A percentile compares a stretch with the other conserved stretches of the same genome.
phyloP scores from a whole-genome alignment of 345 rosid species.

The Isatis tinctoria region DNA sequence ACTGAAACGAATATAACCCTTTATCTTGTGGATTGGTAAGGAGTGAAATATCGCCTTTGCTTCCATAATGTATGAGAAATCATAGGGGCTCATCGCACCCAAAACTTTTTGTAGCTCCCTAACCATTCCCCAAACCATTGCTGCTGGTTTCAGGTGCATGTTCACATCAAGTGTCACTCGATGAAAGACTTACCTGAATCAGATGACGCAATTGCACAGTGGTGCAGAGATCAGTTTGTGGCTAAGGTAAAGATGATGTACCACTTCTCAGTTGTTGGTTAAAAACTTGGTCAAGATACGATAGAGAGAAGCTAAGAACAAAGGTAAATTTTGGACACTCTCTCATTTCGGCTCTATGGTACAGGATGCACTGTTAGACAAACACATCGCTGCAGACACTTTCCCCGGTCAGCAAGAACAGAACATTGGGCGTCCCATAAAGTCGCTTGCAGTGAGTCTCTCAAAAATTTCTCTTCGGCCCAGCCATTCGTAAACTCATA shows the following conservation, averaged over 20 bases:
- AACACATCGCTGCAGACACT: conserved; percentile 56
- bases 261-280: not conserved
- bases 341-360: not conserved
- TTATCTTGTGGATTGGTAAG: not conserved
- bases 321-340: not conserved
- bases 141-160: conserved; percentile 59
- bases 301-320: not conserved
- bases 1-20: not conserved
- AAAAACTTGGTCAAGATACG: not conserved
- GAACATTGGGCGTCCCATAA: conserved; percentile 64
- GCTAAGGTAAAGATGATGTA: conserved; percentile 55
- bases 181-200: conserved; percentile 90
- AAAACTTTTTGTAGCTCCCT: not conserved
- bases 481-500: not conserved
- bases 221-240: conserved; percentile 90
- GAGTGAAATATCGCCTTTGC: not conserved
- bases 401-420: conserved; percentile 62
- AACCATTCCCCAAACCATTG: not conserved
- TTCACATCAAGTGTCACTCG: conserved; percentile 65
- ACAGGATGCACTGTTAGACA: conserved; percentile 81
- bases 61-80: not conserved
- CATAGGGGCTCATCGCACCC: not conserved
- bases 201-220: conserved; percentile 81
- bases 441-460: conserved; percentile 61
- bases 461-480: not conserved